Base-by-base conservation (phyloP, 768 basidiomycete species). In the Sporobolomyces pararoseus region DNA sequence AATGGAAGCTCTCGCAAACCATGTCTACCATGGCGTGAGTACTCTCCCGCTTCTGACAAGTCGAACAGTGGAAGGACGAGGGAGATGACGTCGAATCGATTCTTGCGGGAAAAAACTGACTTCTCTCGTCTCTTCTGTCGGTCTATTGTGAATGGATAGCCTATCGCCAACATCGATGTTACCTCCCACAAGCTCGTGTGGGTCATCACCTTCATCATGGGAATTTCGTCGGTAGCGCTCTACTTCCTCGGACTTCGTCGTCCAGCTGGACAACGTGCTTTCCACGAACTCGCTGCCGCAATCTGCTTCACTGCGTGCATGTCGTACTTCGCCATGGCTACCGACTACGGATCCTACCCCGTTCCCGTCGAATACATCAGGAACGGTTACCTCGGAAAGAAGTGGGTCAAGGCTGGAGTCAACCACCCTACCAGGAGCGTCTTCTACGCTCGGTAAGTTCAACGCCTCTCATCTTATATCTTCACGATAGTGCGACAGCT, bases 361-460 rank as follows among this genome's bases (percentile, higher is more conserved):
- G 51, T 70, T 14, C 31, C 63, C 21, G 68, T 70, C 35, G 63
- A 70, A 46, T 70, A 37, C 29, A 46, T 70, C 32, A 14, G 63
- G 3, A 12, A 21, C 12, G 68, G 68, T 12, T 27, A 37, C 25
- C 63, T 63, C 42, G 68, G 68, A 16, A 39, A 27, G 34, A 10
- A 37, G 42, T 64, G 64, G 52, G 1, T 70, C 46, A 27, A 19
- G 7, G 57, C 31, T 12, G 68, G 68, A 0, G 63, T 64, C 42
- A 42, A 49, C 44, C 69, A 64, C 27, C 63, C 63, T 7, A 65
- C 69, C 16, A 32, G 63, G 19, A n/a, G 34, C 12, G 59, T 70
- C 59, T 60, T 52, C 35, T 70, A 65, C 44, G 63, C 32, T 13
- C 34, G 63, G 67, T 64, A 21, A 39, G 63, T 57, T 31, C 27